Base-by-base conservation (phyloP, 2,329 filamentous ascomycete genomes). In the Stagonosporopsis tanaceti region DNA sequence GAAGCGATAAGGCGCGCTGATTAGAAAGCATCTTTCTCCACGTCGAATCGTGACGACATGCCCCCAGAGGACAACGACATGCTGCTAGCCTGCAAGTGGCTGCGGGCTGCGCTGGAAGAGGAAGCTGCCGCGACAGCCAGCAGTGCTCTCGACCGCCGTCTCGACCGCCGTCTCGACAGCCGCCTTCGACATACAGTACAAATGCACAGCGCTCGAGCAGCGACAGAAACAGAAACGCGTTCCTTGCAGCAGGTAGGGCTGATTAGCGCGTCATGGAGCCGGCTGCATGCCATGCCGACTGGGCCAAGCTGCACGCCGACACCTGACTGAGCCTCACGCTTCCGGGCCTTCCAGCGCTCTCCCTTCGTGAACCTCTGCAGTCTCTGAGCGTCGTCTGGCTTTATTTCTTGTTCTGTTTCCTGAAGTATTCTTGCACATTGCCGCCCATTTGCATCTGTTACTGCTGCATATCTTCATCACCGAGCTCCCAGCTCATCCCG, bases 1-100 rank as follows among this genome's bases (percentile, higher is more conserved):
- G 48, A 45, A 53, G 35, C 61, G 69, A 70, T 68, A 68, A 67
- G 64, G 48, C 44, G 53, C 40, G 51, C 39, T 66, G 66, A 58
- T 70, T 70, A 69, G 66, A 64, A 71, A 56, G 47, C 53, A 57
- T 6, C 47, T 47, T 9, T 6, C 47, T 47, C n/a, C 35, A 48
- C 12, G 40, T 24, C 17, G 25, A 32, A 52, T 52, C 40, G 60
- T 68, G 67, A 67, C 65, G 61, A 65, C 65, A 68, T 54, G 38
- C 42, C 32, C 25, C 48, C 38, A 32, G 28, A 28, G 22, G 57
- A 57, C 27, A 41, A 47, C 60, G 52, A 41, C 47, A 53, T 50
- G 24, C 39, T 55, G 45, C 58, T 66, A 65, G 57, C 25, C 51
- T 52, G 22, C 52, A 51, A 42, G 30, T 24, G 52, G 57, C 60